phyloP scores from a whole-genome alignment of 2,329 filamentous ascomycete genomes.

The Alternaria arbusti region DNA sequence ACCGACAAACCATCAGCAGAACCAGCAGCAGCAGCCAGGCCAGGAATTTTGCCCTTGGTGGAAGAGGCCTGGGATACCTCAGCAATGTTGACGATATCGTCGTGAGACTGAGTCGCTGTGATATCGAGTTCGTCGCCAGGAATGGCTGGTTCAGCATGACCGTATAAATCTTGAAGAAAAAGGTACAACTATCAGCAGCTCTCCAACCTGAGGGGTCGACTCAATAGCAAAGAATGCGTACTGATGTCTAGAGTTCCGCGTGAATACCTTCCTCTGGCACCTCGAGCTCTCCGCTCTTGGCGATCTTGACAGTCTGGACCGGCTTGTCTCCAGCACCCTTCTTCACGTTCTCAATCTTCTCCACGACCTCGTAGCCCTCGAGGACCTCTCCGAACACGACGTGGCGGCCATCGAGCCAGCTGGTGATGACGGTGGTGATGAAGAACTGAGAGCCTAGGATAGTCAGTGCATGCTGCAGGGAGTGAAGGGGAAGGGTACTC shows the following conservation, averaged over 20 bases:
- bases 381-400: conserved; percentile 90
- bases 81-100: conserved; percentile 36
- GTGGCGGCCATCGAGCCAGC: conserved; percentile 83
- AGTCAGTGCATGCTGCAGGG: not conserved
- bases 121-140: conserved; percentile 53
- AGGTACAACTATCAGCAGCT: conserved; percentile 52
- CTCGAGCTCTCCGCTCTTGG: conserved; percentile 82
- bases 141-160: conserved; percentile 49
- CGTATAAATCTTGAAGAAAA: conserved; percentile 53
- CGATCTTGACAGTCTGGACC: conserved; percentile 72
- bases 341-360: conserved; percentile 75
- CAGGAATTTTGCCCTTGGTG: conserved; percentile 23
- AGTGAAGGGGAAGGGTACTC: not conserved
- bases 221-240: conserved; percentile 17
- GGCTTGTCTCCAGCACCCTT: conserved; percentile 75
- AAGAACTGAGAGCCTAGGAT: conserved; percentile 74
- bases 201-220: conserved; percentile 37
- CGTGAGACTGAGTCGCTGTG: conserved; percentile 29
- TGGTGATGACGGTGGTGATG: conserved; percentile 82
- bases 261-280: conserved; percentile 92
- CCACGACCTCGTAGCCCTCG: conserved; percentile 81
- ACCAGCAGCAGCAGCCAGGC: conserved; percentile 21
- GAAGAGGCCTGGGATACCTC: conserved; percentile 26
- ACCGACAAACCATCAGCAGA: conserved; percentile 49
- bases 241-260: conserved; percentile 75